Conservation (phyloP, 345 rosid species). For the Cardiospermum halicacabum region DNA sequence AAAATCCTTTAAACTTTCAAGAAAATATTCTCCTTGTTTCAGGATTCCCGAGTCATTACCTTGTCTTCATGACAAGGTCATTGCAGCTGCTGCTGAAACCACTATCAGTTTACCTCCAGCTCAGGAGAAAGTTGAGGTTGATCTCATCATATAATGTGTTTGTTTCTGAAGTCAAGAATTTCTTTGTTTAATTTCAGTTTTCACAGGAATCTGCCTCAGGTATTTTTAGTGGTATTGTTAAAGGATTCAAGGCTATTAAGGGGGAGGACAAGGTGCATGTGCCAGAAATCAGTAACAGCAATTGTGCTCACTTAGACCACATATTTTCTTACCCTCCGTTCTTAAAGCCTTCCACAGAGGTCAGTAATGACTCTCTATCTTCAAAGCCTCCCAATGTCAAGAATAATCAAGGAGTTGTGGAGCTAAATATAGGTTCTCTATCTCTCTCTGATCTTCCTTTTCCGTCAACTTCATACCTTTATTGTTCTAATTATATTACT, state of each 20-base stretch:
- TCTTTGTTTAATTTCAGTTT: conserved; percentile 18
- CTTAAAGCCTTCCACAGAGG: conserved; percentile 43
- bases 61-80: conserved; percentile 65
- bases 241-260: conserved; percentile 51
- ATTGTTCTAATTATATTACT: conserved; percentile 14
- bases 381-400: conserved; percentile 39
- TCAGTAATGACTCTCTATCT: conserved; percentile 43
- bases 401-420: conserved; percentile 33
- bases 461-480: not conserved
- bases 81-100: conserved; percentile 72
- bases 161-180: conserved; percentile 1
- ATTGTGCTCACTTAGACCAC: conserved; percentile 45
- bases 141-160: conserved; percentile 4
- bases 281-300: conserved; percentile 30
- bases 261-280: conserved; percentile 32
- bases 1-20: not conserved
- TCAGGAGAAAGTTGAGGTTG: conserved; percentile 50
- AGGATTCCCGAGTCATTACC: conserved; percentile 80
- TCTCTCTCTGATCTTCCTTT: conserved; percentile 16
- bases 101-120: conserved; percentile 37
- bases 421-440: conserved; percentile 66
- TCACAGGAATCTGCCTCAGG: conserved; percentile 50
- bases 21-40: conserved; percentile 20
- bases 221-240: conserved; percentile 44
- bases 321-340: conserved; percentile 65